Evolutionary conservation across 2,329 filamentous ascomycete genomes (phyloP), one percentile per base, ranked within the genome.

Genomic region (Arthrobotrys musiformis): DNA sequence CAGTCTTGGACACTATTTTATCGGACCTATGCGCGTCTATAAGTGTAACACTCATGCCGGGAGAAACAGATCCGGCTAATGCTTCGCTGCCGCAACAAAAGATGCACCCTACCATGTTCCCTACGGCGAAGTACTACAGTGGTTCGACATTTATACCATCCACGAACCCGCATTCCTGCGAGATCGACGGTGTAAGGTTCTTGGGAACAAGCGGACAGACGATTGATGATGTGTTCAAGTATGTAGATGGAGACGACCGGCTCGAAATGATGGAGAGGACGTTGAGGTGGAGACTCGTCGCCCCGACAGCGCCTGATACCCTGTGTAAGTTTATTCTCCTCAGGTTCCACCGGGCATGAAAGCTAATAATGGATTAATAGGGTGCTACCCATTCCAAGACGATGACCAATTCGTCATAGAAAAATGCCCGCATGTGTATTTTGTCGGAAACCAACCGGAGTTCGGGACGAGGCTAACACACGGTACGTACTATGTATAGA

Each of bases 371-470:
- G 33, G 44, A 52, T 33, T 70, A 42, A 15, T 76, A 94, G 93
- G 93, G 92, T 94, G 92, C 82, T 99, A 98, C 82, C 95, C 95
- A 0, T 99, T 97, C 84, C 94, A 98, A 84, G 92, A 95, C 17
- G 89, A 93, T 60, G 96, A 99, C 82, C 93, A 93, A 0, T 96
- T 98, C 82, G 91, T 98, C 48, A 87, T 99, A 81, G 89, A 90
- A 79, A 7, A 17, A 4, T 97, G 93, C 79, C 95, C 95, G 1
- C 94, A 99, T 81, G 86, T 99, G 33, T 98, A 93, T 85, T 93
- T 99, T 82, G 91, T 92, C 0, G 94, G 94, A 15, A 93, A 92
- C 80, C 93, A 97, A 83, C 90, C 93, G 1, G 86, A 86, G 63
- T 97, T 96, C 83, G 90, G 89, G 62, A 94, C 91, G 1, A 88